A percentile compares a stretch with the other conserved stretches of the same genome.
phyloP scores from a whole-genome alignment of 306 rosid species.

The Citrullus colocynthis region DNA sequence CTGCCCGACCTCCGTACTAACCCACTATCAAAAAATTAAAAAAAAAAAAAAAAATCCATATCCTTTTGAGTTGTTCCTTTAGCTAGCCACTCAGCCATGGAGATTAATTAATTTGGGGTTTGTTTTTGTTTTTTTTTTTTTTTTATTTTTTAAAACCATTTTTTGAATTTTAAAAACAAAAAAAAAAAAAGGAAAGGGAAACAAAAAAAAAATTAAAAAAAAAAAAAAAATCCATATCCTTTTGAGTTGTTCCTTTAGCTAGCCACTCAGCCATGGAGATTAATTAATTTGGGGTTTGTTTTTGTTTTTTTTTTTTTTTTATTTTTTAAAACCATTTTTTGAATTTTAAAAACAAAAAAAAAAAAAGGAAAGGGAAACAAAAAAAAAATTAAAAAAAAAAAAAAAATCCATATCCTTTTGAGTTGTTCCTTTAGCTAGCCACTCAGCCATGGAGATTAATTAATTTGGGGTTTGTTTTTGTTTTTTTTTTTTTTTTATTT shows the following conservation, averaged over 20 bases:
- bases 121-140: not conserved
- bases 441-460: not conserved
- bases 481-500: too few relatives aligned
- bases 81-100: not conserved
- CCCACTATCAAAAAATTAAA: not conserved
- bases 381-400: not conserved
- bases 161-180: not conserved
- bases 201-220: not conserved
- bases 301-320: too few relatives aligned
- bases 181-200: too few relatives aligned
- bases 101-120: not conserved
- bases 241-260: not conserved
- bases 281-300: not conserved
- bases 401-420: not conserved
- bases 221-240: not conserved
- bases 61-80: not conserved
- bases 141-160: not conserved
- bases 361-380: too few relatives aligned
- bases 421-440: not conserved
- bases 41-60: not conserved
- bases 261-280: not conserved
- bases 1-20: slow-evolving; percentile 71
- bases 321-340: not conserved
- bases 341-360: too few relatives aligned
- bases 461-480: not conserved